These are phyloP conservation scores for Monosporascus sp. DNA, from an alignment of 2,329 filamentous ascomycete species.

Conservation along the genomic window DNA sequence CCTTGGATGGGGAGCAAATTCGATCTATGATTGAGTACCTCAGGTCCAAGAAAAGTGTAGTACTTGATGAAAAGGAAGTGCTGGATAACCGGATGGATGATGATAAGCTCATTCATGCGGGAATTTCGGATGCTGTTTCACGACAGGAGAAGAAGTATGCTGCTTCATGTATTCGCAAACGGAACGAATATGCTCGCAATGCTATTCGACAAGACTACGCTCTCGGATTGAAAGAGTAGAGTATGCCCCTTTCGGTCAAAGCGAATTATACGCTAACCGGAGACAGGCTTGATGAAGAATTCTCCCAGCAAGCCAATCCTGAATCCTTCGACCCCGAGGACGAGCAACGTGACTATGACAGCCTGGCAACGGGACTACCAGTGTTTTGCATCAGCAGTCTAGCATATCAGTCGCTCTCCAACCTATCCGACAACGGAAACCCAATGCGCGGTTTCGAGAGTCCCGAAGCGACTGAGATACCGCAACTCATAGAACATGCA, in stretches of 20 bases:
- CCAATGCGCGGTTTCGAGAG: slow-evolving; percentile 41
- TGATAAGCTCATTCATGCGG: slow-evolving; percentile 30
- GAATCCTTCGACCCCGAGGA: slow-evolving; percentile 47
- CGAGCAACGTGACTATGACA: slow-evolving; percentile 49
- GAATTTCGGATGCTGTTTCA: slow-evolving; percentile 21
- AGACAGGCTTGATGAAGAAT: slow-evolving; percentile 46
- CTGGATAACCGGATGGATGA: slow-evolving; percentile 4
- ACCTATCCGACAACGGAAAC: slow-evolving; percentile 42
- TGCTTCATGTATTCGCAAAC: slow-evolving; percentile 40
- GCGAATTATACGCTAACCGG: not conserved
- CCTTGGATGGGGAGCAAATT: slow-evolving; percentile 5
- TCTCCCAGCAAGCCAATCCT: slow-evolving; percentile 42
- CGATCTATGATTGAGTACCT: slow-evolving; percentile 8
- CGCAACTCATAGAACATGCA: slow-evolving; percentile 52
- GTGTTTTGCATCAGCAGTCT: slow-evolving; percentile 60
- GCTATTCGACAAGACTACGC: slow-evolving; percentile 54
- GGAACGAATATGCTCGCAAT: slow-evolving; percentile 48
- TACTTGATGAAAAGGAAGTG: slow-evolving; percentile 2
- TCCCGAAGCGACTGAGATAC: slow-evolving; percentile 51
- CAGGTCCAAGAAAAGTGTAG: slow-evolving; percentile 1
- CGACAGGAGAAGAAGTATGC: slow-evolving; percentile 12
- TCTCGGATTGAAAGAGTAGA: slow-evolving; percentile 47
- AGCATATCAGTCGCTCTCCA: slow-evolving; percentile 55
- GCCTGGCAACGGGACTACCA: slow-evolving; percentile 47
- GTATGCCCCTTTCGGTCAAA: not conserved